phyloP scores from a whole-genome alignment of 108 stramenopile genomes.

The Stephanodiscus triporus region DNA sequence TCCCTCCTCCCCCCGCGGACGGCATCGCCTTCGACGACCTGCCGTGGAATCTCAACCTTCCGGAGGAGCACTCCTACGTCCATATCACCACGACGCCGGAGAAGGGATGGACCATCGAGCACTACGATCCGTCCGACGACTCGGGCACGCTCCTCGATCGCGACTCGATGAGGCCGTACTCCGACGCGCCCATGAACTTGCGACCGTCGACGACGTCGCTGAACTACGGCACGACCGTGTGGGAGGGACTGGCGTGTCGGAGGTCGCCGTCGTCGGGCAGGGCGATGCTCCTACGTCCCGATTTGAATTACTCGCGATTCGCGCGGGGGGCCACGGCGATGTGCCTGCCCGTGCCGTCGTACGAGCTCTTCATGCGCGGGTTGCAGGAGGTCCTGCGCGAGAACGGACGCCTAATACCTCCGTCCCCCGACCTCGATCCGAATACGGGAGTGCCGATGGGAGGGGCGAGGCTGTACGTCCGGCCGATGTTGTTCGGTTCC shows the following conservation, averaged over 20 bases:
- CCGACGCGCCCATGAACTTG: no score
- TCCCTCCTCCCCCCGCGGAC: conserved; percentile 56
- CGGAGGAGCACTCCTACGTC: conserved; percentile 72
- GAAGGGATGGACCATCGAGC: conserved; percentile 67
- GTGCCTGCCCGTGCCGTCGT: conserved; percentile 68
- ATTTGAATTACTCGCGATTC: conserved; percentile 74
- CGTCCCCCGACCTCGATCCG: conserved; percentile 55
- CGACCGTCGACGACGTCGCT: conserved; percentile 75
- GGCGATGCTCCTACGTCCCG: conserved; percentile 78
- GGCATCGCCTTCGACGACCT: conserved; percentile 74
- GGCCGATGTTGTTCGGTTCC: conserved; percentile 55
- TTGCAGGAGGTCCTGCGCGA: conserved; percentile 64
- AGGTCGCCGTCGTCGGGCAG: conserved; percentile 59
- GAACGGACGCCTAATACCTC: conserved; percentile 75
- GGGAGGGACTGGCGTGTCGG: conserved; percentile 87
- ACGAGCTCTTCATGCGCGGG: conserved; percentile 72
- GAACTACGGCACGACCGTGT: conserved; percentile 87
- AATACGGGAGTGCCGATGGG: conserved; percentile 32
- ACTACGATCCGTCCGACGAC: conserved; percentile 65
- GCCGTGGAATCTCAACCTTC: conserved; percentile 85
- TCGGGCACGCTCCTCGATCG: conserved; percentile 59
- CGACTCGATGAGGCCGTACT: no score
- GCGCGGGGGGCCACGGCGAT: conserved; percentile 70
- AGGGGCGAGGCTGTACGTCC: conserved; percentile 80
- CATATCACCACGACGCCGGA: conserved; percentile 62